These are phyloP conservation scores for Fusarium scirpi DNA, from an alignment of 2,329 filamentous ascomycete species.

Conservation along the genomic window DNA sequence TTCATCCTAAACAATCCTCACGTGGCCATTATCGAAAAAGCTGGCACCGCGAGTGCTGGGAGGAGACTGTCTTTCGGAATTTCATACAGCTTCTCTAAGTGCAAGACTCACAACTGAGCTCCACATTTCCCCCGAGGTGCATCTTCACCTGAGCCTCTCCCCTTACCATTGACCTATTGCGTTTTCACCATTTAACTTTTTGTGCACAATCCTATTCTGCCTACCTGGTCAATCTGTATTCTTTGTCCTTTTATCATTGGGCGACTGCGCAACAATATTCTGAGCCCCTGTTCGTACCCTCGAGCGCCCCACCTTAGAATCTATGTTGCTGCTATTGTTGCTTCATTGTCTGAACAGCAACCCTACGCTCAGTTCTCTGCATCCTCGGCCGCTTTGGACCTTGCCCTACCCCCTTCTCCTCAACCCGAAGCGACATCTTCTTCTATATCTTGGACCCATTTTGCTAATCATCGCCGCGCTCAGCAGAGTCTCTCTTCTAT, in stretches of 20 bases:
- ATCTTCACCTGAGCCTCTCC: constrained; percentile 31
- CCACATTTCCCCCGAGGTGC: constrained; percentile 42
- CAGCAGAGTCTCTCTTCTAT: constrained; percentile 69
- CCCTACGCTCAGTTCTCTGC: constrained; percentile 74
- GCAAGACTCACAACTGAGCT: constrained; percentile 22
- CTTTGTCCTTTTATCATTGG: constrained; percentile 3
- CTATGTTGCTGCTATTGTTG: constrained; percentile 34
- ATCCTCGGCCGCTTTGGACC: constrained; percentile 83
- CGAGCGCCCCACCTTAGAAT: constrained; percentile 5
- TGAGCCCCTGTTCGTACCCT: constrained; percentile 20
- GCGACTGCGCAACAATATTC: constrained; percentile 6
- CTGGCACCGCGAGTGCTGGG: background rate
- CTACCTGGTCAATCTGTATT: background rate
- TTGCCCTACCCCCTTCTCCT: constrained; percentile 77
- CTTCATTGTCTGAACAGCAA: constrained; percentile 51
- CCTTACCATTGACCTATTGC: constrained; percentile 16
- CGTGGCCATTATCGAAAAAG: background rate
- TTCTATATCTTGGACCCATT: constrained; percentile 67
- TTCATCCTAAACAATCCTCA: background rate
- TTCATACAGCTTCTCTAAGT: constrained; percentile 21
- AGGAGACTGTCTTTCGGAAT: constrained; percentile 19
- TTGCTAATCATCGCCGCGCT: constrained; percentile 76
- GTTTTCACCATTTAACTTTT: constrained; percentile 18
- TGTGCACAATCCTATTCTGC: constrained; percentile 14
- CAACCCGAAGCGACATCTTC: constrained; percentile 64